phyloP scores from a whole-genome alignment of 2,329 filamentous ascomycete genomes.

The Coniochaeta hoffmannii region DNA sequence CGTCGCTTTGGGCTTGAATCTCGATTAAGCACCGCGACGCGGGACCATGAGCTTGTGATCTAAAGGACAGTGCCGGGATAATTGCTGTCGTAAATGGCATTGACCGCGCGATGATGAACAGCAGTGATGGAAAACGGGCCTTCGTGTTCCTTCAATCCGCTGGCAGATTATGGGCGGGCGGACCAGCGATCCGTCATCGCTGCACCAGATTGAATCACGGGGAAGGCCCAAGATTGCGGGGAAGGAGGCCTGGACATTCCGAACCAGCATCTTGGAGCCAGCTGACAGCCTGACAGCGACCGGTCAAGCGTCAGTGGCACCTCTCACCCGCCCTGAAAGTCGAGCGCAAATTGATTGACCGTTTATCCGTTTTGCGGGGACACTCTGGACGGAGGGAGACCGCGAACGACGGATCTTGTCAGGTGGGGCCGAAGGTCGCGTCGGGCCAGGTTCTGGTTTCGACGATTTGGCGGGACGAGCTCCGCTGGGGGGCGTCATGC shows the following conservation, averaged over 20 bases:
- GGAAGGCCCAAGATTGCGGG: constrained; percentile 17
- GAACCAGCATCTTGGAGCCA: constrained; percentile 1
- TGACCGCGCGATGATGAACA: neutral
- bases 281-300: neutral
- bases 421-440: neutral
- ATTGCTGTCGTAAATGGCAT: neutral
- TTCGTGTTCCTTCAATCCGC: neutral
- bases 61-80: neutral
- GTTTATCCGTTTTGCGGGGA: neutral
- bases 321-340: neutral
- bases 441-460: neutral
- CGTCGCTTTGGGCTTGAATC: neutral
- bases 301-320: too few relatives aligned
- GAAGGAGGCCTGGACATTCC: constrained; percentile 15
- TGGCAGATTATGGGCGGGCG: constrained; percentile 3
- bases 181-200: constrained; percentile 5
- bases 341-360: neutral
- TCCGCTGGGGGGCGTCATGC: neutral
- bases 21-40: neutral
- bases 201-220: constrained; percentile 4
- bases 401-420: neutral
- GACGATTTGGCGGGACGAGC: neutral
- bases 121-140: neutral
- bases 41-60: neutral
- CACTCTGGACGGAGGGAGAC: neutral